A percentile compares a stretch with the other conserved stretches of the same genome.
These are phyloP conservation scores for Pseudogymnoascus sp. DNA, from an alignment of 2,329 filamentous ascomycete species.

Conservation along the genomic window DNA sequence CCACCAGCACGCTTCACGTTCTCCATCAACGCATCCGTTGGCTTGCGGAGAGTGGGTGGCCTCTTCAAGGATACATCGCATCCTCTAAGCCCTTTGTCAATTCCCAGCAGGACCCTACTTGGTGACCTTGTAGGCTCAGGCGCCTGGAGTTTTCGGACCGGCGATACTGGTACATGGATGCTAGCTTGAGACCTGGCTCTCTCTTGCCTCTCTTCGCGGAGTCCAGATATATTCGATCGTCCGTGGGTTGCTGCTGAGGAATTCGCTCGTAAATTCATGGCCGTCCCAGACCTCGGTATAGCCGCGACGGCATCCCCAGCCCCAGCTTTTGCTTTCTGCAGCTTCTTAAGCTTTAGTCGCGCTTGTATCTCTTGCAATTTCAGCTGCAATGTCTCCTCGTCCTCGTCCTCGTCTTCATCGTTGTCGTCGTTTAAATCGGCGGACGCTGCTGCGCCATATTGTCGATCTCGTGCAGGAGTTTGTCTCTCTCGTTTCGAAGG, in stretches of 20 bases:
- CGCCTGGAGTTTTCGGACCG: constrained; percentile 53
- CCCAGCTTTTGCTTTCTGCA: constrained; percentile 57
- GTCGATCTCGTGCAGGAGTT: not conserved
- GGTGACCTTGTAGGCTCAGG: constrained; percentile 58
- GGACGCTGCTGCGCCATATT: not conserved
- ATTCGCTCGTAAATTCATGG: constrained; percentile 17
- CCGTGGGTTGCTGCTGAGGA: constrained; percentile 21
- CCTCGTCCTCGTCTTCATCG: constrained; percentile 60
- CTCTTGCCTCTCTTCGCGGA: constrained; percentile 19
- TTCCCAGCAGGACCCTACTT: constrained; percentile 70
- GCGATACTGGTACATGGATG: constrained; percentile 68
- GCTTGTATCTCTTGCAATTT: constrained; percentile 85
- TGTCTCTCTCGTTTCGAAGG: constrained; percentile 41
- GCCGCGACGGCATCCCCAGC: constrained; percentile 15
- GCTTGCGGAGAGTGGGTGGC: constrained; percentile 37
- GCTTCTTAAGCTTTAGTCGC: constrained; percentile 74
- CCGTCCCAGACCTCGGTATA: constrained; percentile 11
- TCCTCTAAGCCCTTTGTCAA: constrained; percentile 78
- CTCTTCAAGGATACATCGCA: constrained; percentile 78
- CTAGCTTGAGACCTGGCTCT: constrained; percentile 28
- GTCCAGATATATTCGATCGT: constrained; percentile 20
- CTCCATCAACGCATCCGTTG: constrained; percentile 23
- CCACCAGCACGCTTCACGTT: constrained; percentile 28
- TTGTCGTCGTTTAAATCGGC: constrained; percentile 32
- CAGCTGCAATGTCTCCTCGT: constrained; percentile 82